Base-by-base conservation (phyloP, 805 yeast genomes). In the Ogataea salicorniae region DNA sequence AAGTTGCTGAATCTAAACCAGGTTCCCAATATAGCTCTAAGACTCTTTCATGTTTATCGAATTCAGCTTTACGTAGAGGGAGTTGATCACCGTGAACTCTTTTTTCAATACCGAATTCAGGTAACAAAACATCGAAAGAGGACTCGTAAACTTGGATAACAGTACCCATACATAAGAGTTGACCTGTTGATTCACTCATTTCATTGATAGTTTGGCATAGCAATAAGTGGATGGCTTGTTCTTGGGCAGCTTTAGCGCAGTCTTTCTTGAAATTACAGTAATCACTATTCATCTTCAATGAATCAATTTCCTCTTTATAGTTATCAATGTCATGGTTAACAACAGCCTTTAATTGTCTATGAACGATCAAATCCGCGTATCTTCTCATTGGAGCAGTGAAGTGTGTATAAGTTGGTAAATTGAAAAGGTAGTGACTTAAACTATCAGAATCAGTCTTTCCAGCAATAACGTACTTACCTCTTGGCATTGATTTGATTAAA, bases 51-150 rank as follows among this genome's bases (percentile, higher is more conserved):
- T 62, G 59, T 61, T 84, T 86, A 64, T 87, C 91, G 64, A 86
- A 94, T 65, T 94, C 98, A 5, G 97, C 98, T 66, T 90, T 91
- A 22, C 80, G 80, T 52, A 92, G 73, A 11, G 98, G 98, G 47
- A 94, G 73, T 68, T 94, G 98, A 68, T 94, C 99, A 26, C 98
- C 97, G 61, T 94, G 99, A 20, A 91, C 97, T 60, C 97, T 77
- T 67, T 91, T 91, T 63, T 91, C 97, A 57, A 91, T 86, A 39
- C 97, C 97, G 69, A 90, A 85, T 55, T 89, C 96, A 2, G 97
- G 96, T 52, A 91, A 74, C 55, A 86, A 80, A 3, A 91, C 92
- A 65, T 94, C 99, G 69, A 94, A 94, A 2, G 98, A 88, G 1
- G 96, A 87, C 67, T 94, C 98, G 64, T 92, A 91, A 9, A 92